phyloP scores from a whole-genome alignment of 495 filamentous ascomycete species.

The Aspergillus biplanus region DNA sequence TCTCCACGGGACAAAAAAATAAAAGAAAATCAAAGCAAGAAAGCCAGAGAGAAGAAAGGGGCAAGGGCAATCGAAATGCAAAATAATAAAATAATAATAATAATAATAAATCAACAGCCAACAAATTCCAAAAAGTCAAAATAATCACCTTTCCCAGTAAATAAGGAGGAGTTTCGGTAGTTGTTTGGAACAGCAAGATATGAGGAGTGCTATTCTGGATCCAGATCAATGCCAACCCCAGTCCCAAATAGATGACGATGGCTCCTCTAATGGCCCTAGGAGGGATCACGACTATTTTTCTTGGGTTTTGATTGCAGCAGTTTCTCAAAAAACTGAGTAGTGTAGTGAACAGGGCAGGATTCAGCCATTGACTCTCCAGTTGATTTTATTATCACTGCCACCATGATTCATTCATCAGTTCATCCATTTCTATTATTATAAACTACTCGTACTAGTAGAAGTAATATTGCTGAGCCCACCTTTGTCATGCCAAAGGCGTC shows the following conservation, averaged over 20 bases:
- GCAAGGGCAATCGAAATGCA: not conserved
- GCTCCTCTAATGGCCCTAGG: not conserved
- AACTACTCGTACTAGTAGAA: not conserved
- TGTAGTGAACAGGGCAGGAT: not conserved
- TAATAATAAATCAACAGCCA: slow-evolving; percentile 1
- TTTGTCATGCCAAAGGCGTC: not conserved
- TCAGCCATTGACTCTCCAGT: not conserved
- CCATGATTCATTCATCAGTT: not conserved
- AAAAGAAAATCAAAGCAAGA: not conserved
- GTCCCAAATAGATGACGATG: slow-evolving; percentile 15
- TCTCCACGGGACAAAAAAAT: not conserved
- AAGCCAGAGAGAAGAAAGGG: not conserved
- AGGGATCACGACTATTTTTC: not conserved
- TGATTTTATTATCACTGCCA: not conserved
- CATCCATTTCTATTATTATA: too few species aligned
- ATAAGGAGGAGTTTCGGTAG: slow-evolving; percentile 8
- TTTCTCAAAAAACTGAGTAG: not conserved
- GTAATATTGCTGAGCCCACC: not conserved
- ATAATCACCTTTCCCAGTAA: slow-evolving; percentile 1
- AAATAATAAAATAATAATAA: not conserved
- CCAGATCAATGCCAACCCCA: slow-evolving; percentile 11
- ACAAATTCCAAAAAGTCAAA: slow-evolving; percentile 12
- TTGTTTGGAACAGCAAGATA: not conserved
- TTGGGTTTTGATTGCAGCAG: not conserved
- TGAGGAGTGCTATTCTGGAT: slow-evolving; percentile 5